Percentiles rank a stretch among this genome's conserved stretches.
Evolutionary conservation across 257 asterid species (phyloP).

Genomic region (Solanum bulbocastanum): DNA sequence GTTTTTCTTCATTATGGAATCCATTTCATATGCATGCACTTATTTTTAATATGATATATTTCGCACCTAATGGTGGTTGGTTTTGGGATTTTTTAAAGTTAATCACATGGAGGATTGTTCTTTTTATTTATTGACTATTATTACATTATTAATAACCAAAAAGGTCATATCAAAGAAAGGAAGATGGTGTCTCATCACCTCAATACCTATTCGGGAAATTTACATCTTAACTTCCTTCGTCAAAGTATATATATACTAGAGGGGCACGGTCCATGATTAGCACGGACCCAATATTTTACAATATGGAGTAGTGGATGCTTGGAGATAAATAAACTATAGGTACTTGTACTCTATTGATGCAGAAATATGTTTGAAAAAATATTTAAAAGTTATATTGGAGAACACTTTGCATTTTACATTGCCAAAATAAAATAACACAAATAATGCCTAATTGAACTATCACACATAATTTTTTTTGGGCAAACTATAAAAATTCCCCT

Average conservation of each 20-base stretch:
- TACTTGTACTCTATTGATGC: no score
- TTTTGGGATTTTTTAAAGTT: not conserved
- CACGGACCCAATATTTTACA: no score
- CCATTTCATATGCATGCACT: not conserved
- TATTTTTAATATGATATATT: not conserved
- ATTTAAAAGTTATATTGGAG: no score
- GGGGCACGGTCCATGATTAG: no score
- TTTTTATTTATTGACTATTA: not conserved
- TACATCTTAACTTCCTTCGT: not conserved
- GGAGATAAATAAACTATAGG: no score
- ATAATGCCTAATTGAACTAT: no score
- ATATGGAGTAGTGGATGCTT: no score
- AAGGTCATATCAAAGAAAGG: not conserved
- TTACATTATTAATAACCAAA: not conserved
- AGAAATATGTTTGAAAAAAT: no score
- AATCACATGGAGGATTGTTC: not conserved
- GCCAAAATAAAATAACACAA: no score
- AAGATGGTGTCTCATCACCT: not conserved
- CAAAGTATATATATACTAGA: not conserved
- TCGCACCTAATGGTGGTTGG: not conserved
- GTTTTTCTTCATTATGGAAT: not conserved
- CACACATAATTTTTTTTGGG: no score
- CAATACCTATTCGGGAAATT: not conserved
- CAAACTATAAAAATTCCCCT: no score
- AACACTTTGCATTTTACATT: no score